Percentiles rank a stretch among this genome's conserved stretches.
phyloP scores from a whole-genome alignment of 106 monocot species.

The Cymbidium sinense region DNA sequence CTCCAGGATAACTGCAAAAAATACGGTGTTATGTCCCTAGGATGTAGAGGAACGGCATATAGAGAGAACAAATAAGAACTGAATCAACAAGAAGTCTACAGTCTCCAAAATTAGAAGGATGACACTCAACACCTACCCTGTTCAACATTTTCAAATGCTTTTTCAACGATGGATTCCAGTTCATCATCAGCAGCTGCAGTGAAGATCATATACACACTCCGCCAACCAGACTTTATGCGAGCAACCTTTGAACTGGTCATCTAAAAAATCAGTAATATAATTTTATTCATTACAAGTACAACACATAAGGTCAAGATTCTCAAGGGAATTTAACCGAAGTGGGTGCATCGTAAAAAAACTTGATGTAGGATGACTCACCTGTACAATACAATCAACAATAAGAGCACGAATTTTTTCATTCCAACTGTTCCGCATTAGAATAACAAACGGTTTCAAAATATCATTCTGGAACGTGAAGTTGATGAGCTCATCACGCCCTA shows the following conservation, averaged over 20 bases:
- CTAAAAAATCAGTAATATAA: conserved; percentile 26
- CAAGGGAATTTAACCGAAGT: background rate
- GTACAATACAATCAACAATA: conserved; percentile 98
- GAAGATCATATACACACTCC: conserved; percentile 98
- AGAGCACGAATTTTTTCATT: conserved; percentile 73
- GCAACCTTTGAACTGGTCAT: conserved; percentile 95
- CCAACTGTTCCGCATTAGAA: conserved; percentile 90
- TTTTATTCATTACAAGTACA: background rate
- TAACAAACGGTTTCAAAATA: conserved; percentile 95
- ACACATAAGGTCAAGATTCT: background rate
- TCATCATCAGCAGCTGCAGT: conserved; percentile 94
- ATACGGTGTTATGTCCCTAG: conserved; percentile 16
- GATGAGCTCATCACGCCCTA: conserved; percentile 87
- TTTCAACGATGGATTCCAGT: conserved; percentile 78
- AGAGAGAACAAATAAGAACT: background rate
- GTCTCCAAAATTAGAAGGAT: background rate
- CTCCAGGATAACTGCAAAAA: conserved; percentile 83
- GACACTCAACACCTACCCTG: conserved; percentile 36
- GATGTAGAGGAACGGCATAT: conserved; percentile 1
- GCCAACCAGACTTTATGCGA: conserved; percentile 98
- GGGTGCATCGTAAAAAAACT: background rate
- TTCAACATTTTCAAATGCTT: conserved; percentile 99
- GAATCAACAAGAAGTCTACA: background rate
- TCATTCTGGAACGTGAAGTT: conserved; percentile 99
- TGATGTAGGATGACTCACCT: conserved; percentile 34